These are phyloP conservation scores for Cytospora piceae DNA, from an alignment of 2,329 filamentous ascomycete genomes.

Conservation along the genomic window DNA sequence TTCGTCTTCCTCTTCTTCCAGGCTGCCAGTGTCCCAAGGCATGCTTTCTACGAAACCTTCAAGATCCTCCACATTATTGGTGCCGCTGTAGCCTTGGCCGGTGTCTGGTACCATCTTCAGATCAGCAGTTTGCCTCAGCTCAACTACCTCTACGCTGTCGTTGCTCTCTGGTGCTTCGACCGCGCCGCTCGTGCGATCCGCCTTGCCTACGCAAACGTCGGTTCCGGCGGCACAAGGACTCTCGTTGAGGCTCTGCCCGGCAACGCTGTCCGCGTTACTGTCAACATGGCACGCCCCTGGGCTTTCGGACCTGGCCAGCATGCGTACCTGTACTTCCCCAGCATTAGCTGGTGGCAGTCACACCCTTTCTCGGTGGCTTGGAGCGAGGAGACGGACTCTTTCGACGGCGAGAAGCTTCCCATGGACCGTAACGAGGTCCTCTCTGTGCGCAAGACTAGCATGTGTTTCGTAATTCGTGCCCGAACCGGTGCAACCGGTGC, in stretches of 20 bases:
- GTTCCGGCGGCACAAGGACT: slow-evolving; percentile 67
- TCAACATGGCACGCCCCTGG: slow-evolving; percentile 78
- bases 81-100: slow-evolving; percentile 62
- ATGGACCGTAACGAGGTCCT: slow-evolving; percentile 62
- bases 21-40: slow-evolving; percentile 70
- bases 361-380: slow-evolving; percentile 82
- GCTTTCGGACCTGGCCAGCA: slow-evolving; percentile 75
- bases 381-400: slow-evolving; percentile 66
- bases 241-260: slow-evolving; percentile 77
- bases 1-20: slow-evolving; percentile 69
- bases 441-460: slow-evolving; percentile 63
- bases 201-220: slow-evolving; percentile 68
- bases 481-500: slow-evolving; percentile 74
- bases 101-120: slow-evolving; percentile 69
- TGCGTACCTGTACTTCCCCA: slow-evolving; percentile 78
- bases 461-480: slow-evolving; percentile 74
- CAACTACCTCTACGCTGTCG: slow-evolving; percentile 62
- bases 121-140: slow-evolving; percentile 59
- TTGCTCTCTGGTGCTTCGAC: slow-evolving; percentile 71
- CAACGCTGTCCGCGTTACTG: slow-evolving; percentile 73
- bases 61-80: slow-evolving; percentile 71
- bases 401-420: slow-evolving; percentile 58
- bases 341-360: slow-evolving; percentile 72
- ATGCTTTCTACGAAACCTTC: slow-evolving; percentile 81
- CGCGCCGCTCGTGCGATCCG: slow-evolving; percentile 62